Evolutionary conservation across 371 early-diverging fungal species (phyloP).

Genomic region (Syncephalastrum sp.): DNA sequence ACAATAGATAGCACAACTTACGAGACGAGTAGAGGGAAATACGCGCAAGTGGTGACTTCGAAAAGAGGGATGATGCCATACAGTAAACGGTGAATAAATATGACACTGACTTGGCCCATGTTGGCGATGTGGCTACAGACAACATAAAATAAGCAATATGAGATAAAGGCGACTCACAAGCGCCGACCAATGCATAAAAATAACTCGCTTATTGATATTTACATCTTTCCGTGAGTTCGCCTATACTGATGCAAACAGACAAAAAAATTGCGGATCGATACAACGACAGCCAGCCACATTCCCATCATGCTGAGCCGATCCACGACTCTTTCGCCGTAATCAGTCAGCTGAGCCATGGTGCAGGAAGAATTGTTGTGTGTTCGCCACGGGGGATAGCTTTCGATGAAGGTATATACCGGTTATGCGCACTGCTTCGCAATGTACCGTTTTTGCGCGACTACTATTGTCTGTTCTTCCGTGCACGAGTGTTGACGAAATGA

Average conservation of each 20-base stretch:
- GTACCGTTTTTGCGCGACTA: too few relatives aligned
- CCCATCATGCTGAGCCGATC: conserved; percentile 44
- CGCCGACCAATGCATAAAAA: background rate
- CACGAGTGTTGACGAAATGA: too few relatives aligned
- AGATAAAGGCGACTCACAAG: background rate
- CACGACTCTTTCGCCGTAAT: conserved; percentile 37
- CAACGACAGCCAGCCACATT: conserved; percentile 45
- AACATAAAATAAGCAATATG: background rate
- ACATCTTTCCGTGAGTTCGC: conserved; percentile 46
- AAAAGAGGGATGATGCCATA: conserved; percentile 46
- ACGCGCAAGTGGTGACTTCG: conserved; percentile 41
- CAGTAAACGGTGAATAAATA: conserved; percentile 32
- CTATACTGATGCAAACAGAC: conserved; percentile 34
- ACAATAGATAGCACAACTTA: conserved; percentile 21
- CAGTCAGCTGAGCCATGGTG: conserved; percentile 35
- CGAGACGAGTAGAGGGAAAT: conserved; percentile 47
- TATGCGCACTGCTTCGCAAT: too few relatives aligned
- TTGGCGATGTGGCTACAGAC: conserved; percentile 41
- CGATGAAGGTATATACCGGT: too few relatives aligned
- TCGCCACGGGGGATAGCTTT: too few relatives aligned
- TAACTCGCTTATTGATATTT: conserved; percentile 15
- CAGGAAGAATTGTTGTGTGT: too few relatives aligned
- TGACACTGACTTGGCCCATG: conserved; percentile 35
- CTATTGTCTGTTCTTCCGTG: too few relatives aligned
- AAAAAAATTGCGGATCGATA: conserved; percentile 34